Evolutionary conservation across 257 asterid genomes (phyloP), one percentile per base, ranked within the genome.

Genomic region (Solanum dulcamara): DNA sequence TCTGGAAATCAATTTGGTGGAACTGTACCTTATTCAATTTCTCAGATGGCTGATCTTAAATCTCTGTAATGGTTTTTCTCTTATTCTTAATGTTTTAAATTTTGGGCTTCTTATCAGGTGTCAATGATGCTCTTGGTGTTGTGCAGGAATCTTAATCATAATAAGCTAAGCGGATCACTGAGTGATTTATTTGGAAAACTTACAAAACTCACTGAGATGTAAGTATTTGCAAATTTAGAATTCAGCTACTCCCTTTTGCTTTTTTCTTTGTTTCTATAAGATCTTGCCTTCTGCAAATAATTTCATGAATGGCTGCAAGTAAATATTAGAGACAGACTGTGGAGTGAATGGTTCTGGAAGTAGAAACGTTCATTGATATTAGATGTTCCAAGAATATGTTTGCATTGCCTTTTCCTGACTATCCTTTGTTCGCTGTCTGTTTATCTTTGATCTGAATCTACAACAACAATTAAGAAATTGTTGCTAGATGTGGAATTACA

Each of bases 81-180:
- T 33, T 77, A 33, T 40, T 11, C 55, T 37, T 80, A 17, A 40
- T 50, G 7, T 59, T 70, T 40, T 24, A 14, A 50, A 59, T 35
- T 60, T 51, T 79, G 22, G 60, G 81, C 70, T 38, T 86, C 86
- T 46, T 74, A 22, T 75, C 75, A 85, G 68, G 50, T 9, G 60
- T 84, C 40, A 57, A 55, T 84, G 20, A 30, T 81, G 82, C 26
- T 84, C 32, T 77, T 37, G 83, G 35, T 67, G 81, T 62, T 83
- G 74, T 55, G 88, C 94, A 92, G 95, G 84, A 55, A 89, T 87
- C 86, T 92, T 55, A 86, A 87, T 70, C 86, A 85, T 66, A 92
- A 92, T 87, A 88, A 92, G 87, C 92, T 92, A 72, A 88, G 91
- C 24, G 95, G 95, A 71, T 92, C 88, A 83, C 53, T 92, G 87